These are phyloP conservation scores for Rhizoclosmatium sp. DNA, from an alignment of 192 early-diverging fungal genomes.

Conservation along the genomic window DNA sequence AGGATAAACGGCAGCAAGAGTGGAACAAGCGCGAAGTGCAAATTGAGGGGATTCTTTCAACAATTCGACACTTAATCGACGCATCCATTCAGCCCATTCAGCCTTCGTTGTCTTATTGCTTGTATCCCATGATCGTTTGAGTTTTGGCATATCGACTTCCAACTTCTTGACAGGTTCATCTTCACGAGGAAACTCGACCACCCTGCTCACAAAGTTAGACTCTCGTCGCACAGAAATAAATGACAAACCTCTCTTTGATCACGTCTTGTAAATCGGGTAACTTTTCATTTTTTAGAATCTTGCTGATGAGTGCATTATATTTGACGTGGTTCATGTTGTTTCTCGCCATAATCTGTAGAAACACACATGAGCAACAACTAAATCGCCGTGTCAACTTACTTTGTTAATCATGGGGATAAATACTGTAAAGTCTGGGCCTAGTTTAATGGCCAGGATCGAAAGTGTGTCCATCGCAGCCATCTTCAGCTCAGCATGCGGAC, in stretches of 20 bases:
- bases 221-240: neutral
- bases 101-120: conserved; percentile 79
- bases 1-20: conserved; percentile 68
- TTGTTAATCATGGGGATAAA: conserved; percentile 84
- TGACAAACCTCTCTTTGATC: conserved; percentile 24
- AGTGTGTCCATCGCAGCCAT: conserved; percentile 75
- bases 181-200: neutral
- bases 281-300: conserved; percentile 35
- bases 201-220: neutral
- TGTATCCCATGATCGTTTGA: conserved; percentile 77
- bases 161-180: neutral
- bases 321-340: conserved; percentile 22
- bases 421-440: conserved; percentile 78
- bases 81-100: conserved; percentile 90
- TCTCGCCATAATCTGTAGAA: conserved; percentile 21
- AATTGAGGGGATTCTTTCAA: conserved; percentile 87
- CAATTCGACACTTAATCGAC: conserved; percentile 77
- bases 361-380: neutral
- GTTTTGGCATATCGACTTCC: conserved; percentile 36
- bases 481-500: conserved; percentile 52
- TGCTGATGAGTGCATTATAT: conserved; percentile 12
- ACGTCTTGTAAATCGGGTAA: neutral
- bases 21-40: conserved; percentile 78
- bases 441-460: conserved; percentile 76
- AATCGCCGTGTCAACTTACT: conserved; percentile 33